These are phyloP conservation scores for Tagetes erecta DNA, from an alignment of 129 eudicot species.

Conservation along the genomic window DNA sequence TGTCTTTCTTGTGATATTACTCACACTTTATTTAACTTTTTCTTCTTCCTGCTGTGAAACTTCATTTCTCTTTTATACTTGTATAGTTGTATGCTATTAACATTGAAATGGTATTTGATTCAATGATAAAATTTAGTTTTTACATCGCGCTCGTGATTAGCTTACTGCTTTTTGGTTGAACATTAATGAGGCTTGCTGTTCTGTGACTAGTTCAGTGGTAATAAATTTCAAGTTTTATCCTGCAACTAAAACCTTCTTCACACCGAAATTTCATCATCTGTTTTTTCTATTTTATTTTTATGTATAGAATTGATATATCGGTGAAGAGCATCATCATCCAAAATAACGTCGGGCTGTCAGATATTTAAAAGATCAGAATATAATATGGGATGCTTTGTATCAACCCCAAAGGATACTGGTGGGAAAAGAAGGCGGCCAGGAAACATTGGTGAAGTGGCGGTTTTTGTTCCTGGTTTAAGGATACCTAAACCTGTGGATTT, in stretches of 20 bases:
- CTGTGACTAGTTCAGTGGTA: slow-evolving; percentile 31
- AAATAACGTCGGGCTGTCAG: slow-evolving; percentile 22
- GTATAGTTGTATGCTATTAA: background rate
- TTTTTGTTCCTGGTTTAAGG: slow-evolving; percentile 89
- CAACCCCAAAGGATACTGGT: slow-evolving; percentile 72
- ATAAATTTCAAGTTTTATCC: slow-evolving; percentile 24
- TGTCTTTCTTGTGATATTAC: slow-evolving; percentile 55
- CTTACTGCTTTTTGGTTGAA: slow-evolving; percentile 57
- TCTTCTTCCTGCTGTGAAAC: slow-evolving; percentile 12
- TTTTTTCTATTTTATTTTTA: background rate
- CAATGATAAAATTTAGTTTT: slow-evolving; percentile 1
- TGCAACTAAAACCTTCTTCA: slow-evolving; percentile 22
- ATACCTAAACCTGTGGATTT: slow-evolving; percentile 95
- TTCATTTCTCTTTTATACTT: background rate
- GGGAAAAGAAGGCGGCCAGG: slow-evolving; percentile 82
- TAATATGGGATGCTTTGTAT: slow-evolving; percentile 86
- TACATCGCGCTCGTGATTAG: slow-evolving; percentile 48
- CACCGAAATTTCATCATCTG: slow-evolving; percentile 9
- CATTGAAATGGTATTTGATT: slow-evolving; percentile 13
- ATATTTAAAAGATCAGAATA: slow-evolving; percentile 21
- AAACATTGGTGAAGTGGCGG: slow-evolving; percentile 87
- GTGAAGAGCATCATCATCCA: slow-evolving; percentile 28
- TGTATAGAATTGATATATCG: slow-evolving; percentile 28
- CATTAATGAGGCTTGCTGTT: slow-evolving; percentile 49
- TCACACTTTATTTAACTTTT: slow-evolving; percentile 22